Percentiles rank a stretch among this genome's conserved stretches.
Conservation (phyloP, 805 yeast species). For the Starmera amethionina region DNA sequence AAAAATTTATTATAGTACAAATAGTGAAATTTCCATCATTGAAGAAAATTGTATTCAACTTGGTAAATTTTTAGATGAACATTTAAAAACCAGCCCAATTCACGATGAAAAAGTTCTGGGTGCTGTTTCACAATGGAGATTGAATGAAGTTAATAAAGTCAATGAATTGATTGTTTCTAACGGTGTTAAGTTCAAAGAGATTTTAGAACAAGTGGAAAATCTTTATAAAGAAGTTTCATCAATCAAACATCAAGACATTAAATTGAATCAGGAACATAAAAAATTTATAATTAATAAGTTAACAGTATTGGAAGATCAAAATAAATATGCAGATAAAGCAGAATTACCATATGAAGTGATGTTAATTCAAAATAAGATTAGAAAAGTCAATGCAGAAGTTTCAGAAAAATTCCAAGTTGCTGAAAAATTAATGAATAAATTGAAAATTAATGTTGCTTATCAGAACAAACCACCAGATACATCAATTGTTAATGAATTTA, state of each 20-base stretch:
- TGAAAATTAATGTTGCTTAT: conserved; percentile 11
- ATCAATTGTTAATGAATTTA: conserved; percentile 6
- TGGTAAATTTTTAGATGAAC: conserved; percentile 23
- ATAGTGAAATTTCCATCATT: conserved; percentile 24
- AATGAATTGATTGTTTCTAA: conserved; percentile 2
- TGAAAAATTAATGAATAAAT: conserved; percentile 9
- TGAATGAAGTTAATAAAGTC: conserved; percentile 19
- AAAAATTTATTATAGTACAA: conserved; percentile 15
- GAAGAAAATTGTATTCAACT: conserved; percentile 20
- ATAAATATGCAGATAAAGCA: conserved; percentile 4
- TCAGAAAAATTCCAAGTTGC: conserved; percentile 7
- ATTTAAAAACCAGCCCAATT: conserved; percentile 14
- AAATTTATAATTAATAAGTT: conserved; percentile 5
- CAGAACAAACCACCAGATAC: conserved; percentile 6
- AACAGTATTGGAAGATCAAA: conserved; percentile 1
- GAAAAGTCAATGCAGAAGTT: conserved; percentile 6
- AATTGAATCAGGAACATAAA: conserved; percentile 1
- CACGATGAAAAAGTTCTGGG: conserved; percentile 20
- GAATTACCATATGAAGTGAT: conserved; percentile 12
- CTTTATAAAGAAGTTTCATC: background rate
- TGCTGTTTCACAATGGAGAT: conserved; percentile 27
- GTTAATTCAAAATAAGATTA: conserved; percentile 9
- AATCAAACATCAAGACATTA: conserved; percentile 1
- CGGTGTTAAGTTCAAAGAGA: background rate
- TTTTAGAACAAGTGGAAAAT: conserved; percentile 1